Evolutionary conservation across 768 basidiomycete genomes (phyloP).

Genomic region (Strobilomyces dryophilus): DNA sequence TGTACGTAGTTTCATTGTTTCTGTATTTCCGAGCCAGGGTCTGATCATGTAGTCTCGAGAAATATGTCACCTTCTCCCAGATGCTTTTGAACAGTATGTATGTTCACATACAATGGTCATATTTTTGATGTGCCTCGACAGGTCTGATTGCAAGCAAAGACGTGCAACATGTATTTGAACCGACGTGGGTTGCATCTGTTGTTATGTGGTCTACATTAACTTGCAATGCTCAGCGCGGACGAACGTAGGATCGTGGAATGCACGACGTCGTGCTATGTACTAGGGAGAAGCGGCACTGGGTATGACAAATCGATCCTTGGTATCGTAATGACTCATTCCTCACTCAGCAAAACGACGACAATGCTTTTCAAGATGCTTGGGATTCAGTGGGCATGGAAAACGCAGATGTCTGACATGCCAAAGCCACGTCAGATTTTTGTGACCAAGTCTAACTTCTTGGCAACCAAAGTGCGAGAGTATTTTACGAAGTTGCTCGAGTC

Average conservation of each 20-base stretch:
- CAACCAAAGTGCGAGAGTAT: constrained; percentile 64
- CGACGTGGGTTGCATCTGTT: constrained; percentile 14
- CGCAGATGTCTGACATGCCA: constrained; percentile 24
- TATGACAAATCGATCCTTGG: constrained; percentile 22
- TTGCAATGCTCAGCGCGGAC: constrained; percentile 29
- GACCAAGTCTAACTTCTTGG: constrained; percentile 65
- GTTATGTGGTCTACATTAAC: constrained; percentile 12
- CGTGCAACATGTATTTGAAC: constrained; percentile 26
- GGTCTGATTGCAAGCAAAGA: constrained; percentile 25
- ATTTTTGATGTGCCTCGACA: background rate
- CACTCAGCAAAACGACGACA: constrained; percentile 63
- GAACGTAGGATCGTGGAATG: constrained; percentile 60
- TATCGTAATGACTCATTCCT: background rate
- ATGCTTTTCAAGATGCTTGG: constrained; percentile 75
- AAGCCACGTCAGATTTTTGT: constrained; percentile 69
- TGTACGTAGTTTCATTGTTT: constrained; percentile 37
- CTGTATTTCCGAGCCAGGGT: background rate
- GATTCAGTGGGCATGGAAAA: constrained; percentile 53
- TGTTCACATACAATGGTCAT: background rate
- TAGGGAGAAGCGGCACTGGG: constrained; percentile 76
- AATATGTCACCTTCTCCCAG: constrained; percentile 29
- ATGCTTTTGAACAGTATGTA: constrained; percentile 20
- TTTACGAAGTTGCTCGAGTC: constrained; percentile 52
- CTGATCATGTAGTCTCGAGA: constrained; percentile 33
- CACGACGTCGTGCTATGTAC: constrained; percentile 55